These are phyloP conservation scores for Amauroascus verrucosus DNA, from an alignment of 2,329 filamentous ascomycete species.

Conservation along the genomic window DNA sequence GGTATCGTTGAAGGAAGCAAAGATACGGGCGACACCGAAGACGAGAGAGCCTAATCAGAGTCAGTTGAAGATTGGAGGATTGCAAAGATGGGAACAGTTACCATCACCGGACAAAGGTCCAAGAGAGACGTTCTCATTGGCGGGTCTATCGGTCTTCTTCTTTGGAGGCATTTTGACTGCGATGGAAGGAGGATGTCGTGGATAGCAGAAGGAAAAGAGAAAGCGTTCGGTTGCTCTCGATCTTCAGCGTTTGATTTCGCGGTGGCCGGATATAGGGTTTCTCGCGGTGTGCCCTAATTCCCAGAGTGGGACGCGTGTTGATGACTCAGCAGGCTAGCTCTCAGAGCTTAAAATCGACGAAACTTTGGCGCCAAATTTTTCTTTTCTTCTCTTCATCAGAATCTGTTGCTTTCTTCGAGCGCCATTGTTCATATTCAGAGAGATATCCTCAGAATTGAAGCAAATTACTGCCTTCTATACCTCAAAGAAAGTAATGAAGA, in stretches of 20 bases:
- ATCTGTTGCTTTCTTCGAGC: neutral
- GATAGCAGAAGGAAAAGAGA: conserved; percentile 32
- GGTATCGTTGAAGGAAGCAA: conserved; percentile 88
- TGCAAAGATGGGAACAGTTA: conserved; percentile 33
- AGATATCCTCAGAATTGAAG: neutral
- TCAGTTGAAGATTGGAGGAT: neutral
- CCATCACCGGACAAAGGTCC: conserved; percentile 95
- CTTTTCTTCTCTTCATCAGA: neutral
- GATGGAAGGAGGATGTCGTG: conserved; percentile 32
- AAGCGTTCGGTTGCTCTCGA: conserved; percentile 3
- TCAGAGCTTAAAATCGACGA: neutral
- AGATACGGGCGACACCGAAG: conserved; percentile 96
- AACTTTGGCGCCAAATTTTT: neutral
- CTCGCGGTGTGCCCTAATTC: conserved; percentile 13
- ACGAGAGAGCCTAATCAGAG: conserved; percentile 69
- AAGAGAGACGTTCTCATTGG: conserved; percentile 94
- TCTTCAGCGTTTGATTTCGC: conserved; percentile 5
- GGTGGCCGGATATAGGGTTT: conserved; percentile 10
- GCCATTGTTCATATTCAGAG: neutral
- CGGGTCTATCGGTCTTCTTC: conserved; percentile 70
- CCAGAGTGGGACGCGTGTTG: neutral
- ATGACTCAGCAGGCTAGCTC: neutral
- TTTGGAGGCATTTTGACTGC: conserved; percentile 79
- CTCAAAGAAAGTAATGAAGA: neutral
- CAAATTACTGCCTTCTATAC: neutral